Base-by-base conservation (phyloP, 177 flowering plant species). In the Vitis hybrid region DNA sequence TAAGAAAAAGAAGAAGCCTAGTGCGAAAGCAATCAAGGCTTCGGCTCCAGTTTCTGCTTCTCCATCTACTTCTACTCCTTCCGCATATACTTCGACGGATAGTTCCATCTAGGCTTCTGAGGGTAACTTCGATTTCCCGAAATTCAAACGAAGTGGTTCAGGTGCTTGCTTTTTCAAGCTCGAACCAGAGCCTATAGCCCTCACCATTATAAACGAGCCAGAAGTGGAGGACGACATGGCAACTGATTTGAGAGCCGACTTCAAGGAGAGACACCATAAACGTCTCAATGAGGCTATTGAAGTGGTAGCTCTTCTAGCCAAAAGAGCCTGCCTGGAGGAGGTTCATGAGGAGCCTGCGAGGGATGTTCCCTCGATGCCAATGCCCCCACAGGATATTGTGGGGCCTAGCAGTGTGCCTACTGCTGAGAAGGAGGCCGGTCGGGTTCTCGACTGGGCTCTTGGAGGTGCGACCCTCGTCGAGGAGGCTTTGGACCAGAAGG, bases 361-460 rank as follows among this genome's bases (percentile, higher is more conserved):
- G 0, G 0, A 26, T 26, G 0, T 26, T 26, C 0, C 0, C 29
- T 0, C 29, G 0, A 26, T 26, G 29, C 29, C 0, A 26, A 0
- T 26, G 0, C 29, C 29, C 4, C 0, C 29, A 26, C 29, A 0
- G 0, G 0, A 26, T 26, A 26, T 0, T 26, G 0, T 4, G 4
- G 0, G 29, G 0, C 4, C 29, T 26, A 26, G 4, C 5, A 26
- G 29, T 0, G 29, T 26, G 29, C 29, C 29, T 26, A 3, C 0
- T 26, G 29, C 29, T 0, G 5, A 26, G 5, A 26, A 26, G 0
- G 5, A 26, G 29, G 29, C 5, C 5, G 5, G 0, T 26, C 29
- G 29, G 0, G 29, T 26, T 26, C 29, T 0, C 0, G 29, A 26
- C 4, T 4, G 2, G 0, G 29, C 29, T 26, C 29, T 0, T 26